These are phyloP conservation scores for Cytospora mali DNA, from an alignment of 2,329 filamentous ascomycete species.

Conservation along the genomic window DNA sequence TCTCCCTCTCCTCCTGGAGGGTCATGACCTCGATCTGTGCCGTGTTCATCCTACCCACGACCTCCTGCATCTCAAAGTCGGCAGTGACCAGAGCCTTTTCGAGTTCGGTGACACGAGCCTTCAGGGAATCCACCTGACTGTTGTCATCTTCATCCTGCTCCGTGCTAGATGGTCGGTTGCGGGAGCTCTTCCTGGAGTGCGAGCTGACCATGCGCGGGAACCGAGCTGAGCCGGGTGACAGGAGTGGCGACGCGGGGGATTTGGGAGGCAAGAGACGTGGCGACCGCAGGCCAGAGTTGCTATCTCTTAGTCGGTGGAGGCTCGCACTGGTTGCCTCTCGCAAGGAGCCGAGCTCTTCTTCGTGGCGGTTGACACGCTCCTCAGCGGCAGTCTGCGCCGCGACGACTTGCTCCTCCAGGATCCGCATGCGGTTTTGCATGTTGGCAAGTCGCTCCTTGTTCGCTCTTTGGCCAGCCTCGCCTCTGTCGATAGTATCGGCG, in stretches of 20 bases:
- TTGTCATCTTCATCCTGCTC: slow-evolving; percentile 76
- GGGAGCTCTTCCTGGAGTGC: slow-evolving; percentile 24
- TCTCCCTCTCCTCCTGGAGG: slow-evolving; percentile 74
- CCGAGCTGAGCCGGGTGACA: slow-evolving; percentile 23
- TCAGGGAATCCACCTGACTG: slow-evolving; percentile 73
- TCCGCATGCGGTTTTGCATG: slow-evolving; percentile 78
- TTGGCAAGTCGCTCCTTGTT: slow-evolving; percentile 82
- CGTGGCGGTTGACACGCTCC: slow-evolving; percentile 78
- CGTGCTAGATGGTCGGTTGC: slow-evolving; percentile 45
- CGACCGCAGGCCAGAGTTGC: slow-evolving; percentile 43
- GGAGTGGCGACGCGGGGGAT: slow-evolving; percentile 59
- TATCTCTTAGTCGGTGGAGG: slow-evolving; percentile 71
- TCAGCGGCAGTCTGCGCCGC: slow-evolving; percentile 84
- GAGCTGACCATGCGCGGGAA: slow-evolving; percentile 29
- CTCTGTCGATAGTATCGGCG: slow-evolving; percentile 75
- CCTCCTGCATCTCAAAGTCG: slow-evolving; percentile 81
- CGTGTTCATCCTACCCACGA: slow-evolving; percentile 78
- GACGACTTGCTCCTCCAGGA: slow-evolving; percentile 82
- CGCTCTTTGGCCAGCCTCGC: slow-evolving; percentile 79
- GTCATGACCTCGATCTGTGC: slow-evolving; percentile 83
- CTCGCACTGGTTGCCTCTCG: slow-evolving; percentile 77
- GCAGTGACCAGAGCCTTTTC: slow-evolving; percentile 78
- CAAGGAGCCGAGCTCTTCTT: slow-evolving; percentile 78
- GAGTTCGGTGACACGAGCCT: slow-evolving; percentile 78
- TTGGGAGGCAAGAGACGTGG: slow-evolving; percentile 58